Evolutionary conservation across 768 basidiomycete genomes (phyloP), one percentile per base, ranked within the genome.

Genomic region (Kockovaella imperatae): DNA sequence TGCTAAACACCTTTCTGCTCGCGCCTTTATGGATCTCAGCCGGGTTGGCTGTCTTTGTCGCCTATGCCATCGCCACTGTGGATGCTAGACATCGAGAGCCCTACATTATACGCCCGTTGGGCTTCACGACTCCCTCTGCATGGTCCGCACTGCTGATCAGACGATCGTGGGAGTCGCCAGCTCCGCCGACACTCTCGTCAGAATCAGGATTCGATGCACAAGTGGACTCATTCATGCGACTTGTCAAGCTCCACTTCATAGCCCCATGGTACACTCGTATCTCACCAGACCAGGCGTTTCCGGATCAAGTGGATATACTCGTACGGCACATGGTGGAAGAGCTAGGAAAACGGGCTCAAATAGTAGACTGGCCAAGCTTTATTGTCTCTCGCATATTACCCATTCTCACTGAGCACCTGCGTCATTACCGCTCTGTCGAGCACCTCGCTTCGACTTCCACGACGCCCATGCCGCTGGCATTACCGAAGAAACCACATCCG

Each of bases 121-220:
- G n/a, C n/a, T 93, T 95, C 74, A 87, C 87, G 3, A 88, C 88
- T 2, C 87, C 88, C 21, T 87, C 90, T 48, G 90, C 89, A 26
- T 95, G 90, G 90, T 86, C 90, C 62, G 88, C 83, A 0, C 84
- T 87, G 39, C 75, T 86, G 42, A 88, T 80, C 36, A 81, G 89
- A 26, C 86, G 86, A n/a, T 81, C 84, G 69, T 93, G 89, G 90
- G 86, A 86, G 3, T 80, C 83, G 56, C 79, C 76, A 49, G 73
- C 80, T 3, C 80, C 83, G 0, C 81, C 82, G 60, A 77, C 57
- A 82, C 83, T 24, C 75, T 79, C 21, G 79, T 79, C 31, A 79
- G 80, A 5, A 15, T 11, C 11, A 74, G 79, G 50, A 74, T n/a
- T 86, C 21, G 87, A 84, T 6, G 74, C 78, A n/a, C 77, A 80